Base-by-base conservation (phyloP, 2,329 filamentous ascomycete species). In the Aureobasidium sp. region DNA sequence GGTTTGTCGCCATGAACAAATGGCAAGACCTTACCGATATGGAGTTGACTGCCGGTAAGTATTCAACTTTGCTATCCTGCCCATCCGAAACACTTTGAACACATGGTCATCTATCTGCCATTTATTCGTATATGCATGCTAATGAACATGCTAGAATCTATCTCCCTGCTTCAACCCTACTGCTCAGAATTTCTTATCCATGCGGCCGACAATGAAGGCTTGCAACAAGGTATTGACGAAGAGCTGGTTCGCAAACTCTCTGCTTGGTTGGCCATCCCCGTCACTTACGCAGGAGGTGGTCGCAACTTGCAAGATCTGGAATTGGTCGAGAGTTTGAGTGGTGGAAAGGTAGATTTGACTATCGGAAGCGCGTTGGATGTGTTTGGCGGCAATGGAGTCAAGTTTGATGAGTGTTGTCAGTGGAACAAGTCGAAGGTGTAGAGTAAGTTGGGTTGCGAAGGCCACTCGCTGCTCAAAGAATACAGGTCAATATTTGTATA, bases 1-100 rank as follows among this genome's bases (percentile, higher is more conserved):
- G 94, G 94, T 91, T 89, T 70, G 94, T 99, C n/a, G 93, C 94
- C 61, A 99, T 96, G 88, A 90, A 99, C 75, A 96, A 96, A 74
- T 99, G 94, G 94, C 94, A 97, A 80, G 96, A 91, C 1, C 87
- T 97, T 61, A 97, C 94, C 1, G 90, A 97, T 70, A 96, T 96
- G 86, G 91, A 97, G 72, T 85, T 99, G 66, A 93, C 87, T 66
- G 80, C 89, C 81, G 89, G 93, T 92, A 76, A 62, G 50, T 52
- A 15, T 33, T 1, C 31, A 2, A 12, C 39, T 15, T 17, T 27
- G 7, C 22, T 45, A 7, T 17, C 42, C 22, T 17, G 6, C 4
- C 11, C 12, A 7, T 45, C 24, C 17, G 5, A 27, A 12, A 5
- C 31, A 12, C 12, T 15, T 15, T 4, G 12, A 8, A 22, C 11